A percentile compares a stretch with the other conserved stretches of the same genome.
Conservation (phyloP, 176 grass and related monocot species). For the Aegilops longissima region DNA sequence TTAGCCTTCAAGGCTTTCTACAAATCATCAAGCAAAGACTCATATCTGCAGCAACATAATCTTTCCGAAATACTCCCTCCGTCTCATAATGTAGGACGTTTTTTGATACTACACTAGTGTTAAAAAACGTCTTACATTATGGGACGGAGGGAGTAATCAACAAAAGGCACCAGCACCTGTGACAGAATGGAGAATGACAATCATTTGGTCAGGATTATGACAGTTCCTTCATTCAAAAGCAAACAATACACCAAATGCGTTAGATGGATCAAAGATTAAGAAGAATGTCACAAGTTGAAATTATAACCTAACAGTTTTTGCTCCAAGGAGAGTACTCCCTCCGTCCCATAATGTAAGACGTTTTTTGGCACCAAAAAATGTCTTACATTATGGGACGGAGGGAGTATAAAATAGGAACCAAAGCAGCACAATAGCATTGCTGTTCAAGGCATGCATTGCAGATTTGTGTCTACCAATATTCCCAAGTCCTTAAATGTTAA, state of each 20-base stretch:
- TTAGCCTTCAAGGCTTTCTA: neutral
- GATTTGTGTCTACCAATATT: neutral
- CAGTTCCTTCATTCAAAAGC: neutral
- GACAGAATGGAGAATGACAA: conserved; percentile 1
- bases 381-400: too few species aligned
- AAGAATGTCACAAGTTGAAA: neutral
- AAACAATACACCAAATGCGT: conserved; percentile 9
- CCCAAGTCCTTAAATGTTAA: conserved; percentile 1
- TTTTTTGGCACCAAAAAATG: too few species aligned
- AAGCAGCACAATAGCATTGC: neutral
- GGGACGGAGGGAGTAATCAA: neutral
- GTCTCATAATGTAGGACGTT: too few species aligned
- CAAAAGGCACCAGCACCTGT: neutral
- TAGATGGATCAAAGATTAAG: neutral
- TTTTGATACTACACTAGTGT: too few species aligned
- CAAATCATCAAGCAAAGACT: neutral
- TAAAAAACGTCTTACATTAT: too few species aligned
- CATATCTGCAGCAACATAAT: neutral
- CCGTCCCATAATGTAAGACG: too few species aligned
- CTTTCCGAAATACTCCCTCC: neutral
- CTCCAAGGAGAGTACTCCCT: neutral
- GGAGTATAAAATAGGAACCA: neutral
- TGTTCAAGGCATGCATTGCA: neutral
- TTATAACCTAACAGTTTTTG: neutral
- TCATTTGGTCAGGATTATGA: neutral